These are phyloP conservation scores for Aspergillus affinis DNA, from an alignment of 495 filamentous ascomycete genomes.

Conservation along the genomic window DNA sequence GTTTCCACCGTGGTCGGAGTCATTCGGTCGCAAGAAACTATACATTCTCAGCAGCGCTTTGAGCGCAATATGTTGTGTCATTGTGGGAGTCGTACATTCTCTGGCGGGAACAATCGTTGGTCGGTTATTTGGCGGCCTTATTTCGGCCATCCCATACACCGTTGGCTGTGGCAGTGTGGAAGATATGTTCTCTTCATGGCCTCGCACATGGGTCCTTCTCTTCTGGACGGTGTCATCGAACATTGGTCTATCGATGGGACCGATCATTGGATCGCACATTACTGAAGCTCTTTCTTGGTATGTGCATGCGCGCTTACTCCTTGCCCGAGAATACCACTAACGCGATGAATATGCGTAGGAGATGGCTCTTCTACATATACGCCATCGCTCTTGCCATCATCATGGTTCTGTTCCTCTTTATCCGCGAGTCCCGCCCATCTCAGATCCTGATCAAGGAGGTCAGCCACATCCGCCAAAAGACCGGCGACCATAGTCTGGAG, in stretches of 20 bases:
- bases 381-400: slow-evolving; percentile 21
- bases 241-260: slow-evolving; percentile 40
- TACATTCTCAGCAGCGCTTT: slow-evolving; percentile 41
- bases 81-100: slow-evolving; percentile 33
- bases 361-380: slow-evolving; percentile 33
- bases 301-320: slow-evolving; percentile 1
- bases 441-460: slow-evolving; percentile 31
- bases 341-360: slow-evolving; percentile 34
- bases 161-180: slow-evolving; percentile 49
- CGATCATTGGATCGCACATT: slow-evolving; percentile 45
- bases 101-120: slow-evolving; percentile 31
- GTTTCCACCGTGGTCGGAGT: slow-evolving; percentile 48
- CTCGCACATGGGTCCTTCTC: slow-evolving; percentile 48
- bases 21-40: slow-evolving; percentile 43
- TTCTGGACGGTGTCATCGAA: slow-evolving; percentile 40
- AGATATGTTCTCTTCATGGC: slow-evolving; percentile 45
- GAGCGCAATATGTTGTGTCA: slow-evolving; percentile 37
- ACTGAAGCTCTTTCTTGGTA: slow-evolving; percentile 36
- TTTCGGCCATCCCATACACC: slow-evolving; percentile 45
- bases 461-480: slow-evolving; percentile 22
- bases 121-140: slow-evolving; percentile 42
- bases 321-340: neutral
- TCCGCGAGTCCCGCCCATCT: slow-evolving; percentile 35
- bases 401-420: slow-evolving; percentile 19
- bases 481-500: slow-evolving; percentile 22